phyloP scores from a whole-genome alignment of 2,329 filamentous ascomycete genomes.

The Sporothrix euskadiensis region DNA sequence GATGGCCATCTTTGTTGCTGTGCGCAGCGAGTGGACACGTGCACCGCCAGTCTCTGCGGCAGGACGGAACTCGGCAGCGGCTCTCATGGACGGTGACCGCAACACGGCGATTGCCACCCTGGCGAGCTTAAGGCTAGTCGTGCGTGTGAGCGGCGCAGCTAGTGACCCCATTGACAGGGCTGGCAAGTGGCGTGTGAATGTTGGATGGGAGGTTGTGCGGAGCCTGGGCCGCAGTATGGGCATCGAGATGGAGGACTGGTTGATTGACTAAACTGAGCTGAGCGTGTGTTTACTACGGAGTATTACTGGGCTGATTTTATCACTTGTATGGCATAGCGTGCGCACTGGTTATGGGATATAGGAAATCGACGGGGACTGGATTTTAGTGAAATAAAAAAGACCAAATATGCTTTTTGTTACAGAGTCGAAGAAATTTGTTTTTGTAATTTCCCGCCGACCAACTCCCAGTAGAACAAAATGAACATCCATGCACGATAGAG shows the following conservation, averaged over 20 bases:
- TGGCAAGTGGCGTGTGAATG: slow-evolving; percentile 75
- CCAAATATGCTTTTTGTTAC: slow-evolving; percentile 4
- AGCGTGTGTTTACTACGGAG: background rate
- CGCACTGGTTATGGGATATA: background rate
- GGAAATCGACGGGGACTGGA: background rate
- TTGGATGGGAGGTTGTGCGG: slow-evolving; percentile 74
- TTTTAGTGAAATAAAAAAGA: background rate
- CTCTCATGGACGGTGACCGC: slow-evolving; percentile 55
- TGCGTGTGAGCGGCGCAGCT: slow-evolving; percentile 59
- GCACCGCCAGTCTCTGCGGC: slow-evolving; percentile 36
- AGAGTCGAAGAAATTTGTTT: background rate
- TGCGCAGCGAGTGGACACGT: slow-evolving; percentile 57
- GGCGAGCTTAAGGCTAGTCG: slow-evolving; percentile 67
- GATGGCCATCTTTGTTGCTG: slow-evolving; percentile 72
- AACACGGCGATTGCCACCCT: slow-evolving; percentile 70
- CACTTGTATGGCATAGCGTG: slow-evolving; percentile 14
- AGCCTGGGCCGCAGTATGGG: slow-evolving; percentile 71
- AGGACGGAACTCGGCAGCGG: slow-evolving; percentile 32
- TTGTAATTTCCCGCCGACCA: background rate
- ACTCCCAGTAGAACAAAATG: slow-evolving; percentile 22
- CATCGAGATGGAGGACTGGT: slow-evolving; percentile 76
- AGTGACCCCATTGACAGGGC: slow-evolving; percentile 67
- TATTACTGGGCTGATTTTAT: background rate
- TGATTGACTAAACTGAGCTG: slow-evolving; percentile 56
- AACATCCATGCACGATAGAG: slow-evolving; percentile 6